Evolutionary conservation across 257 asterid genomes (phyloP).

Genomic region (Solanum peruvianum): DNA sequence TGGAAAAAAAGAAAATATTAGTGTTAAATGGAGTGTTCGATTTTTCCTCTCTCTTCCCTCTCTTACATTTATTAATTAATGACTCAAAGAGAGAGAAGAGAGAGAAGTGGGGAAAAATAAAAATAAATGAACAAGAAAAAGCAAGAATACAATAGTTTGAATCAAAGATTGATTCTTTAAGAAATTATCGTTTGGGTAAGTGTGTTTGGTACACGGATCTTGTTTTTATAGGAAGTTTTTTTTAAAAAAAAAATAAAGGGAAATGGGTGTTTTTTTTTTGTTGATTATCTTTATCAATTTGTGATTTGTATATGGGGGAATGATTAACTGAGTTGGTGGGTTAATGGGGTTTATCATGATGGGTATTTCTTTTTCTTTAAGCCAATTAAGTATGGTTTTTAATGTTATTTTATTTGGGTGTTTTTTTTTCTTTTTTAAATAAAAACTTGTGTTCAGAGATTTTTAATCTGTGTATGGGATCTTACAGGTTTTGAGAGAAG

Average conservation of each 20-base stretch:
- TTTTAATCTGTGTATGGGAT: not conserved
- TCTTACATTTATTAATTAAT: not conserved
- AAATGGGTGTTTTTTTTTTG: not conserved
- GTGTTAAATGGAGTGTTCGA: not conserved
- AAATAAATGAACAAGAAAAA: not conserved
- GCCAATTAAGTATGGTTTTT: not conserved
- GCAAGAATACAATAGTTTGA: not conserved
- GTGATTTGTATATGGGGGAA: not conserved
- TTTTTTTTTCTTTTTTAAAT: not conserved
- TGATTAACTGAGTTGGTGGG: not conserved
- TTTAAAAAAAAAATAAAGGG: fast-evolving
- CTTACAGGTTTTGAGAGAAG: not conserved
- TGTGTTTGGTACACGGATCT: not conserved
- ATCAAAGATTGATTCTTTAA: not conserved
- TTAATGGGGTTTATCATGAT: constrained; percentile 1
- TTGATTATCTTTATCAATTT: not conserved
- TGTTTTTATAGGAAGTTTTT: not conserved
- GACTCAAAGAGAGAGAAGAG: not conserved
- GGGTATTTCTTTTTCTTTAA: not conserved
- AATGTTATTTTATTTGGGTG: not conserved
- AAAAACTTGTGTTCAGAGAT: not conserved
- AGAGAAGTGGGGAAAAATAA: not conserved
- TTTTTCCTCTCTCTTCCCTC: not conserved
- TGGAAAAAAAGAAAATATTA: not conserved
- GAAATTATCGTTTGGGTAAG: not conserved